These are phyloP conservation scores for Cystofilobasidium bisporidii DNA, from an alignment of 768 basidiomycete species.

Conservation along the genomic window DNA sequence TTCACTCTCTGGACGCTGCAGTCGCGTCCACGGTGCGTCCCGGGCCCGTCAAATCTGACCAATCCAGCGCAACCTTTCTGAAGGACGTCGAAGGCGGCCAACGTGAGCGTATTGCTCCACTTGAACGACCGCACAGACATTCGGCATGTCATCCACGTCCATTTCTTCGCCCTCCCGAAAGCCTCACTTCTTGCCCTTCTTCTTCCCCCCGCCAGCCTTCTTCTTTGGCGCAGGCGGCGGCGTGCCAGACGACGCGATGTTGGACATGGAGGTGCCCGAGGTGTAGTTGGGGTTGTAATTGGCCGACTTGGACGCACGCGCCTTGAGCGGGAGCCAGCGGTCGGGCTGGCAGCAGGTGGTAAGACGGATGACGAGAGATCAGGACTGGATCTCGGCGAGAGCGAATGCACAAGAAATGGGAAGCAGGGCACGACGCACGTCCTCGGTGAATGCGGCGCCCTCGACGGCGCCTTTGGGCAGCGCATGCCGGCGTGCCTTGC, in stretches of 20 bases:
- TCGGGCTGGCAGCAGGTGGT: too few relatives aligned
- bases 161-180: conserved; percentile 31
- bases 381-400: too few relatives aligned
- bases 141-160: conserved; percentile 10
- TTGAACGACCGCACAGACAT: too few relatives aligned
- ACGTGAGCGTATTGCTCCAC: too few relatives aligned
- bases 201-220: conserved; percentile 33
- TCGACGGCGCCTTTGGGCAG: conserved; percentile 38
- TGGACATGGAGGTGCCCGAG: conserved; percentile 5
- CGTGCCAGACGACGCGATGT: conserved; percentile 7
- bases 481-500: conserved; percentile 36
- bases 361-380: too few relatives aligned
- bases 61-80: too few relatives aligned
- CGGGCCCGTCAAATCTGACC: too few relatives aligned
- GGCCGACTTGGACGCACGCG: conserved; percentile 31
- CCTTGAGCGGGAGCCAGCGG: conserved; percentile 39
- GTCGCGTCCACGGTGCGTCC: too few relatives aligned
- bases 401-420: too few relatives aligned
- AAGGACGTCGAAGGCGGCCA: too few relatives aligned
- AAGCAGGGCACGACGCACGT: conserved; percentile 37
- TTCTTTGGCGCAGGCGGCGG: conserved; percentile 4
- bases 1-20: too few relatives aligned
- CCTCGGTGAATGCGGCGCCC: conserved; percentile 34
- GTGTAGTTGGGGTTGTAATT: conserved; percentile 18
- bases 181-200: conserved; percentile 30